Percentiles rank a stretch among this genome's conserved stretches.
These are phyloP conservation scores for Heritiera littoralis DNA, from an alignment of 345 rosid species.

Conservation along the genomic window DNA sequence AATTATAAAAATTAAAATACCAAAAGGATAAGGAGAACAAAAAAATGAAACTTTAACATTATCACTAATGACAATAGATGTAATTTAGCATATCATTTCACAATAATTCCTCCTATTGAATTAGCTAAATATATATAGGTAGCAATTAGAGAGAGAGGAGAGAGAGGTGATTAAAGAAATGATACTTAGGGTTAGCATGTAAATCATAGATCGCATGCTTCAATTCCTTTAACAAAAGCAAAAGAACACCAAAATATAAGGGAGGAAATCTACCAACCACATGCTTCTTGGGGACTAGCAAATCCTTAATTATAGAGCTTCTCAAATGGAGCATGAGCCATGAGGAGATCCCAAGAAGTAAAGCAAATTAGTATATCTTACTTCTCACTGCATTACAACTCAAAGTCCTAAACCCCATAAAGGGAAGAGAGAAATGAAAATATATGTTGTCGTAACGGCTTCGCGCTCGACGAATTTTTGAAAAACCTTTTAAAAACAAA, in stretches of 20 bases:
- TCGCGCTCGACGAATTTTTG: too few species aligned
- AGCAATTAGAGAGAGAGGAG: too few species aligned
- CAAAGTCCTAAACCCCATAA: constrained; percentile 42
- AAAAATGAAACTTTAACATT: too few species aligned
- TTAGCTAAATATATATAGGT: not conserved
- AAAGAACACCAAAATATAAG: constrained; percentile 15
- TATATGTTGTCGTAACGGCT: too few species aligned
- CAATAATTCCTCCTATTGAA: too few species aligned
- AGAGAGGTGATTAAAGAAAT: not conserved
- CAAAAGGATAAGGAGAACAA: too few species aligned
- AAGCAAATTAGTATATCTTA: constrained; percentile 25
- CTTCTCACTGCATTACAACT: constrained; percentile 22
- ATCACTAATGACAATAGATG: too few species aligned
- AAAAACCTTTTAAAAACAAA: too few species aligned
- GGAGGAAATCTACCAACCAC: constrained; percentile 34
- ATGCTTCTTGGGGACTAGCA: constrained; percentile 58
- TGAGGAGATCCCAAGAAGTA: constrained; percentile 59
- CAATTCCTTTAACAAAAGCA: constrained; percentile 46
- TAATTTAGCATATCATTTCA: too few species aligned
- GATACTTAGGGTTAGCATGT: too few species aligned
- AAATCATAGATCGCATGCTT: constrained; percentile 37
- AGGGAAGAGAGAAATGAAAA: not conserved
- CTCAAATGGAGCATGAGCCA: constrained; percentile 12
- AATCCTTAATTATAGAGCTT: constrained; percentile 21
- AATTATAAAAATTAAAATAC: too few species aligned